These are phyloP conservation scores for Fusarium sp. DNA, from an alignment of 2,329 filamentous ascomycete species.

Conservation along the genomic window DNA sequence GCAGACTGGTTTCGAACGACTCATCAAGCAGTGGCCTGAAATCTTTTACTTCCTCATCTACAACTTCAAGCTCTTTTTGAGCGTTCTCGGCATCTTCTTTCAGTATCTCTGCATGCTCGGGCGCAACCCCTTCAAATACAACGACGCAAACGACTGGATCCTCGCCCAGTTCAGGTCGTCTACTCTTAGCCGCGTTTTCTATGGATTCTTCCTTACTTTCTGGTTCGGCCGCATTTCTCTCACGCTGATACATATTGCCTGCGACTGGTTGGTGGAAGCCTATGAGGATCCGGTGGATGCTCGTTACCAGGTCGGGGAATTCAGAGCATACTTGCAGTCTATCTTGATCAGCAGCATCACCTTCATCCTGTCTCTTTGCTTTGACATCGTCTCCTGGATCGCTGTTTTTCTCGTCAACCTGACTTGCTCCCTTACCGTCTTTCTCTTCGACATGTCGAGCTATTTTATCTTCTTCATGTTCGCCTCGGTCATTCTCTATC, in stretches of 20 bases:
- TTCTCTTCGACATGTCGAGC: constrained; percentile 16
- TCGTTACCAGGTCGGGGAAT: constrained; percentile 2
- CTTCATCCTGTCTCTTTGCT: not conserved
- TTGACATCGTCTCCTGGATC: not conserved
- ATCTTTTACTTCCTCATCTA: constrained; percentile 10
- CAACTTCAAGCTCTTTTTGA: constrained; percentile 12
- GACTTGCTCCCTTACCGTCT: not conserved
- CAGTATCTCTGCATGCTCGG: constrained; percentile 26
- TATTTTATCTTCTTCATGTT: constrained; percentile 12
- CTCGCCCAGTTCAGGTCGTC: constrained; percentile 17
- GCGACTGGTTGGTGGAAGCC: constrained; percentile 3
- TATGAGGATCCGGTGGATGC: constrained; percentile 10
- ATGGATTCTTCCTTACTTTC: constrained; percentile 30
- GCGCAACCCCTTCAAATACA: constrained; percentile 16
- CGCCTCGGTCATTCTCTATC: constrained; percentile 12
- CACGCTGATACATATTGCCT: constrained; percentile 6
- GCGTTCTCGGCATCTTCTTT: constrained; percentile 16
- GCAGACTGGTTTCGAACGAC: constrained; percentile 10
- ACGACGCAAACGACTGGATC: constrained; percentile 28
- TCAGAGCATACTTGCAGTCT: not conserved
- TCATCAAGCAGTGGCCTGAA: constrained; percentile 15
- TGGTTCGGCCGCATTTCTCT: constrained; percentile 26
- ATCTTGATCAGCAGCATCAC: constrained; percentile 2
- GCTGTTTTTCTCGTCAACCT: constrained; percentile 5
- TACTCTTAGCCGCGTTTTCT: constrained; percentile 11